These are phyloP conservation scores for Pleurozium schreberi DNA, from an alignment of 225 moss, liverwort and hornwort genomes.

Conservation along the genomic window DNA sequence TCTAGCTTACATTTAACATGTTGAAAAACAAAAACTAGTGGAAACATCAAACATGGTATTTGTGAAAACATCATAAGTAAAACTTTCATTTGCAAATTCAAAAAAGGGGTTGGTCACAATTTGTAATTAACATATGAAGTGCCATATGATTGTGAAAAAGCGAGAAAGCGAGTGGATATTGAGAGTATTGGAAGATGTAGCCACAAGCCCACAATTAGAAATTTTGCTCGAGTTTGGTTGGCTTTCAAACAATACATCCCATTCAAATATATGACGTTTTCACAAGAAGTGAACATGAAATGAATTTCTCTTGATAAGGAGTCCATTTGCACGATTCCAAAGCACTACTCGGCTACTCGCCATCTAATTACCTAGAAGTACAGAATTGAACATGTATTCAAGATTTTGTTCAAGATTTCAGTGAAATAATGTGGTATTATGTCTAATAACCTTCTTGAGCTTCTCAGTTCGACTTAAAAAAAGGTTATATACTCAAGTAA, in stretches of 20 bases:
- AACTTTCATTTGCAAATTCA: background rate
- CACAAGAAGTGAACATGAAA: background rate
- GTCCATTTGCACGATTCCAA: background rate
- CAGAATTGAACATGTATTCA: background rate
- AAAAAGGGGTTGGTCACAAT: background rate
- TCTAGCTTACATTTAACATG: background rate
- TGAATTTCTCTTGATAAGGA: background rate
- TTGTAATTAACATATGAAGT: background rate
- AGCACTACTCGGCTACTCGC: background rate
- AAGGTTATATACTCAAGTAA: background rate
- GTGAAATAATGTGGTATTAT: background rate
- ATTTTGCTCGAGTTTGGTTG: background rate
- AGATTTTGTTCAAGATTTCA: background rate
- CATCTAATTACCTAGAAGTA: background rate
- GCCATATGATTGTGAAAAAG: background rate
- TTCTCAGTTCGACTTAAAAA: background rate
- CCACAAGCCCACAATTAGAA: background rate
- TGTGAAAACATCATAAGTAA: background rate
- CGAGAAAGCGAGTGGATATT: background rate
- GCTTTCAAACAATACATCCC: background rate
- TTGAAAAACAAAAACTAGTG: background rate
- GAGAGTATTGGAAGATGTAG: too few species aligned
- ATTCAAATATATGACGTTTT: background rate
- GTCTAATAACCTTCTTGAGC: background rate
- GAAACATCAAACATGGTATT: background rate